Base-by-base conservation (phyloP, 139 green algal genomes). In the Haematococcus sp. region DNA sequence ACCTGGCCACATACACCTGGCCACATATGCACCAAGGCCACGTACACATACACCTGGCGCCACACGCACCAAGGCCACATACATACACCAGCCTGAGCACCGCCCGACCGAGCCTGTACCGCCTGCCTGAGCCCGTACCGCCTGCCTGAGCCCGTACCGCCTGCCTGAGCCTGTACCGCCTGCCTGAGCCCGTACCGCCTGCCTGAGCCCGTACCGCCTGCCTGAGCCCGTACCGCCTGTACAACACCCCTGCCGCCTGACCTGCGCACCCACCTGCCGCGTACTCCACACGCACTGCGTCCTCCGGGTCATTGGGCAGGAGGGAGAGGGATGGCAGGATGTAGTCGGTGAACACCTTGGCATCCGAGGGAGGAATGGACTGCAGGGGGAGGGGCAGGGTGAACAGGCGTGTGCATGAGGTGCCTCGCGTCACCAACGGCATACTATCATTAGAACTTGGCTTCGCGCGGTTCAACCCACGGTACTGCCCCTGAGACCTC, bases 311-410 rank as follows among this genome's bases (percentile, higher is more conserved):
- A 25, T 82, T 83, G 19, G 95, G 93, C 40, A 97, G 84, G 61
- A 95, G 74, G 0, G 88, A 94, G 34, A 99, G 79, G 11, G 87
- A 89, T 3, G 95, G 95, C 66, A 98, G 83, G 25, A 99, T 81
- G 80, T 98, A 99, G 79, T 98, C 94, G 19, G 87, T 85, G 72
- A 97, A 97, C 0, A 97, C 74, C 46, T 91, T 91, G 63, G 83
- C 82, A 64, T 94, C 92, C 17, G 81, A 83, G 31, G 81, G 76
- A 2, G 82, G 82, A 15, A 93, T 54, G 28, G 35, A 44, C 66
- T 73, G 66, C 13, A 49, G 40, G 40, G 7, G 7, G 11, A 49
- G 40, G 40, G 7, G 11, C 40, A 49, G 7, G 40, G 40, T n/a
- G n/a, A n/a, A n/a, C n/a, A n/a, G n/a, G n/a, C n/a, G n/a, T n/a